A percentile compares a stretch with the other conserved stretches of the same genome.
Conservation (phyloP, 805 yeast genomes). For the Saturnispora quitensis region DNA sequence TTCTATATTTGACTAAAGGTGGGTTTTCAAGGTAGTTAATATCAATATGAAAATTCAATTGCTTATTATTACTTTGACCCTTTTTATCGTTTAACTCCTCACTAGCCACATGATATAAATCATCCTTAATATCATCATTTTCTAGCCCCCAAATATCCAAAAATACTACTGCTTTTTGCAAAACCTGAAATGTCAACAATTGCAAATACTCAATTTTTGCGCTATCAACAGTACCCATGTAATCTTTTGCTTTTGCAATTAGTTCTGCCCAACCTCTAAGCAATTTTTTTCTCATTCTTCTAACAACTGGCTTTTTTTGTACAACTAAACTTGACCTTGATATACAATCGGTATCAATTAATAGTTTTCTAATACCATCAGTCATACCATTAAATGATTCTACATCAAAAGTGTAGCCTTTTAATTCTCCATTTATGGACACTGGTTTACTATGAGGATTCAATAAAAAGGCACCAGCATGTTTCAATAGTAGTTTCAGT, state of each 20-base stretch:
- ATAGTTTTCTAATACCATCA: slow-evolving; percentile 58
- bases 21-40: slow-evolving; percentile 41
- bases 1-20: slow-evolving; percentile 54
- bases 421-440: slow-evolving; percentile 26
- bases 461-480: slow-evolving; percentile 57
- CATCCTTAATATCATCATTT: slow-evolving; percentile 33
- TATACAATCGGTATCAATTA: slow-evolving; percentile 63
- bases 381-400: slow-evolving; percentile 54
- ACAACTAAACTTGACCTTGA: slow-evolving; percentile 68
- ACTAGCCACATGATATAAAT: not conserved
- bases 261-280: slow-evolving; percentile 76
- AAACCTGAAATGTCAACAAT: slow-evolving; percentile 55
- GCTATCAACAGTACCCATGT: slow-evolving; percentile 50
- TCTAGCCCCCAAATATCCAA: slow-evolving; percentile 67
- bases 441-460: slow-evolving; percentile 49
- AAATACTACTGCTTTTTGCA: slow-evolving; percentile 55
- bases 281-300: slow-evolving; percentile 57
- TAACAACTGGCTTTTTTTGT: slow-evolving; percentile 48
- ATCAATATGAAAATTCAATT: slow-evolving; percentile 12
- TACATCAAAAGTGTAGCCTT: slow-evolving; percentile 45
- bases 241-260: slow-evolving; percentile 68
- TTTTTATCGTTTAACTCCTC: not conserved
- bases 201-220: slow-evolving; percentile 55
- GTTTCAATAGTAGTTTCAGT: slow-evolving; percentile 43
- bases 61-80: not conserved